Evolutionary conservation across 129 eudicot genomes (phyloP).

Genomic region (Cynara cardunculus): DNA sequence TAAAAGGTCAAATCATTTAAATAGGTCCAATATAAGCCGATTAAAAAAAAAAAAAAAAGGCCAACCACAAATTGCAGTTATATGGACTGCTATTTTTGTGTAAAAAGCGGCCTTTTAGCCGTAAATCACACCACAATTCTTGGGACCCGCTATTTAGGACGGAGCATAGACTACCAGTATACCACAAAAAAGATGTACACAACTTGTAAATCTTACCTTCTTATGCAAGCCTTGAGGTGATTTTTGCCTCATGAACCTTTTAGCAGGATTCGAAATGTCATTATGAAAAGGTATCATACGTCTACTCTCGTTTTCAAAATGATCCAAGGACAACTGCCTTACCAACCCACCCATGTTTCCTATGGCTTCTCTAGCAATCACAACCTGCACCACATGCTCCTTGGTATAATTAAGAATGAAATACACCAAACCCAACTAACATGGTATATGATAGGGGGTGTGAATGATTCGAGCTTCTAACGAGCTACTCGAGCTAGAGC

Average conservation of each 20-base stretch:
- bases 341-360: conserved; percentile 97
- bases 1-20: no score
- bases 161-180: background rate
- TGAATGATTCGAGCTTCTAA: no score
- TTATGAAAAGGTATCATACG: conserved; percentile 70
- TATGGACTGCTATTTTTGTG: no score
- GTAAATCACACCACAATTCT: no score
- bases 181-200: background rate
- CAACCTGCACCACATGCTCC: conserved; percentile 53
- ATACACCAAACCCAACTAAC: background rate
- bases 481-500: no score
- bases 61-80: no score
- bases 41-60: no score
- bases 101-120: no score
- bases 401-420: background rate
- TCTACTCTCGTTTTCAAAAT: conserved; percentile 92
- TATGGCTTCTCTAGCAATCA: conserved; percentile 87
- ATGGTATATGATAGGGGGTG: no score
- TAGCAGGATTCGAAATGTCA: conserved; percentile 61
- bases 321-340: conserved; percentile 90
- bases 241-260: conserved; percentile 67
- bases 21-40: no score
- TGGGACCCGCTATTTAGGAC: no score
- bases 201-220: conserved; percentile 44
- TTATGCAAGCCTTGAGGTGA: conserved; percentile 98